phyloP scores from a whole-genome alignment of 1,284 basidiomycete species.

The Ustilago hordei region DNA sequence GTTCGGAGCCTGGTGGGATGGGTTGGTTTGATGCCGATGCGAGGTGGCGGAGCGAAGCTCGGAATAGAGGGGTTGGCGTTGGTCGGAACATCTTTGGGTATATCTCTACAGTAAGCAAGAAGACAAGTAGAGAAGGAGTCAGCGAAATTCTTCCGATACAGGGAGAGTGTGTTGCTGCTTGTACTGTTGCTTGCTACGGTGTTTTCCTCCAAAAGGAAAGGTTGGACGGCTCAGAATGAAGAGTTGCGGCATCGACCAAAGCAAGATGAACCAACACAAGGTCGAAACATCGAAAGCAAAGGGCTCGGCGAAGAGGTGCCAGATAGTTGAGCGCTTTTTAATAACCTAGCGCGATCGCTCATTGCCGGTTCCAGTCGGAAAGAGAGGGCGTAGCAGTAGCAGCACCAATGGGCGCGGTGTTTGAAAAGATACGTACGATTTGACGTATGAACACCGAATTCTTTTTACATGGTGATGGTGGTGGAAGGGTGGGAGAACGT shows the following conservation, averaged over 20 bases:
- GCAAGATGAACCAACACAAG: constrained; percentile 9
- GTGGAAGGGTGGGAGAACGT: neutral
- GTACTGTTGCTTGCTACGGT: neutral
- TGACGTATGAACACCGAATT: neutral
- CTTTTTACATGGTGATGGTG: constrained; percentile 28
- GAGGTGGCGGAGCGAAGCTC: constrained; percentile 26
- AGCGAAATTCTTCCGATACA: neutral
- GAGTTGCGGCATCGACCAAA: constrained; percentile 57
- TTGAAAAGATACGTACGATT: constrained; percentile 18
- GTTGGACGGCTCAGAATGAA: constrained; percentile 50
- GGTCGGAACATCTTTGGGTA: constrained; percentile 31
- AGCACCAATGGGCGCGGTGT: neutral
- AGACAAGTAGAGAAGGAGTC: neutral
- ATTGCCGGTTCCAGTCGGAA: constrained; percentile 36
- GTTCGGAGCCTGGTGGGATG: constrained; percentile 37
- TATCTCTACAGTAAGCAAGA: neutral
- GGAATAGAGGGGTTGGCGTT: constrained; percentile 17
- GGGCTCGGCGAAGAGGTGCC: constrained; percentile 62
- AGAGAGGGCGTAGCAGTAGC: neutral
- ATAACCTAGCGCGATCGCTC: constrained; percentile 59
- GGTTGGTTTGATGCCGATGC: constrained; percentile 45
- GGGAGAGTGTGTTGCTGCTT: neutral
- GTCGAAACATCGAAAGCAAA: constrained; percentile 23
- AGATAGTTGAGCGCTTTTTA: constrained; percentile 56
- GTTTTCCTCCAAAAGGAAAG: neutral